Percentiles rank a stretch among this genome's conserved stretches.
Conservation (phyloP, 345 rosid species). For the Pelargonium nanum region DNA sequence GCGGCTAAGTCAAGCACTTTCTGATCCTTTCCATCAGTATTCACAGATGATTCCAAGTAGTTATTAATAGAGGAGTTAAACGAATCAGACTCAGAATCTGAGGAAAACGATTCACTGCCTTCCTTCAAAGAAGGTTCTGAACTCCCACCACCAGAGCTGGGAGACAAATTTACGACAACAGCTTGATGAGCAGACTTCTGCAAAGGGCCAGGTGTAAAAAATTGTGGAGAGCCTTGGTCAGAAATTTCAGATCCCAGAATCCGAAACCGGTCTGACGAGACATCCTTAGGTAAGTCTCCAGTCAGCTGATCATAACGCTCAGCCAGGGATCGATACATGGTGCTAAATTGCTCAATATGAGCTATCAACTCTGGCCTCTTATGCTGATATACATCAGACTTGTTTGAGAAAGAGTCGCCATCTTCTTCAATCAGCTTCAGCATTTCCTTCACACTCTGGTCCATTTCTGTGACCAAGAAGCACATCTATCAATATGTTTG, state of each 20-base stretch:
- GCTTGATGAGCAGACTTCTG: slow-evolving; percentile 27
- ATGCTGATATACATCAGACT: slow-evolving; percentile 25
- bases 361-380: slow-evolving; percentile 33
- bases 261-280: slow-evolving; percentile 18
- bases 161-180: slow-evolving; percentile 22
- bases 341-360: slow-evolving; percentile 31
- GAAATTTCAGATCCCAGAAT: slow-evolving; percentile 16
- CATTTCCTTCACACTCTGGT: slow-evolving; percentile 30
- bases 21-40: slow-evolving; percentile 16
- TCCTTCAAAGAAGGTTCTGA: slow-evolving; percentile 46
- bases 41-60: slow-evolving; percentile 22
- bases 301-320: slow-evolving; percentile 36
- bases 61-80: slow-evolving; percentile 42
- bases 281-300: slow-evolving; percentile 22
- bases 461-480: slow-evolving; percentile 33
- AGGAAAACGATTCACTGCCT: slow-evolving; percentile 54
- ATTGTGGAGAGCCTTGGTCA: slow-evolving; percentile 27
- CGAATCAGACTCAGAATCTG: slow-evolving; percentile 72
- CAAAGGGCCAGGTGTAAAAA: slow-evolving; percentile 25
- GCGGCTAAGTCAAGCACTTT: slow-evolving; percentile 22
- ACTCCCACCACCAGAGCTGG: slow-evolving; percentile 38
- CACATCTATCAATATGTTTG: neutral
- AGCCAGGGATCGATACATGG: slow-evolving; percentile 34
- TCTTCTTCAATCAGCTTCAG: slow-evolving; percentile 36
- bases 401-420: slow-evolving; percentile 23